These are phyloP conservation scores for Fusarium odoratissimum DNA, from an alignment of 2,329 filamentous ascomycete species.

Conservation along the genomic window DNA sequence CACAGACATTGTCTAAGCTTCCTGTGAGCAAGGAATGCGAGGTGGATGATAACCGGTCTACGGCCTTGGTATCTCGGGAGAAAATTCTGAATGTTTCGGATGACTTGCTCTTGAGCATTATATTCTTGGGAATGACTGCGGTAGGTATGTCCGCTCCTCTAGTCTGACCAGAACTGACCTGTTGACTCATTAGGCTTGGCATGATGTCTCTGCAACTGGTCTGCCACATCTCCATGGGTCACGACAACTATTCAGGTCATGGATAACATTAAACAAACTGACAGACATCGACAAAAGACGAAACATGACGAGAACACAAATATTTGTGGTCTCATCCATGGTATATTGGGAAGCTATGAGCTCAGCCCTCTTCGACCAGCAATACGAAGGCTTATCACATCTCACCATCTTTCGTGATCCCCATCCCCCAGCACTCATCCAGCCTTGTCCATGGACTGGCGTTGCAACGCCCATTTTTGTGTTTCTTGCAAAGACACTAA, in stretches of 20 bases:
- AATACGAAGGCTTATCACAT: slow-evolving; percentile 15
- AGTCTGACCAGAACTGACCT: rapidly evolving
- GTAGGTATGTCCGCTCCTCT: background rate
- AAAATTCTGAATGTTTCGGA: slow-evolving; percentile 1
- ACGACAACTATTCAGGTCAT: slow-evolving; percentile 21
- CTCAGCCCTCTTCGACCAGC: slow-evolving; percentile 27
- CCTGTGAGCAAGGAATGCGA: background rate
- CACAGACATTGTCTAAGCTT: background rate
- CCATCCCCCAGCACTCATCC: background rate
- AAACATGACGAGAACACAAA: slow-evolving; percentile 1
- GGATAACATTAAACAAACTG: slow-evolving; percentile 5
- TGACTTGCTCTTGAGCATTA: slow-evolving; percentile 20
- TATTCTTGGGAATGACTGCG: slow-evolving; percentile 31
- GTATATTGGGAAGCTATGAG: slow-evolving; percentile 35
- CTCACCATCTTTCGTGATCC: slow-evolving; percentile 10
- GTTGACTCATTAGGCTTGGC: slow-evolving; percentile 11
- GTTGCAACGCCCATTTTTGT: slow-evolving; percentile 25
- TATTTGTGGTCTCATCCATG: slow-evolving; percentile 27
- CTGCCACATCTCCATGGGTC: slow-evolving; percentile 22
- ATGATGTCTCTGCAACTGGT: slow-evolving; percentile 12
- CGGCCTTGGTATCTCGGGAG: background rate
- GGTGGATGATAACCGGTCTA: background rate
- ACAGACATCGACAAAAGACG: background rate
- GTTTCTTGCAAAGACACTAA: slow-evolving; percentile 1
- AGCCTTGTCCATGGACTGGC: slow-evolving; percentile 30